Evolutionary conservation across 2,329 filamentous ascomycete genomes (phyloP), one percentile per base, ranked within the genome.

Genomic region (Stylonectria norvegica): DNA sequence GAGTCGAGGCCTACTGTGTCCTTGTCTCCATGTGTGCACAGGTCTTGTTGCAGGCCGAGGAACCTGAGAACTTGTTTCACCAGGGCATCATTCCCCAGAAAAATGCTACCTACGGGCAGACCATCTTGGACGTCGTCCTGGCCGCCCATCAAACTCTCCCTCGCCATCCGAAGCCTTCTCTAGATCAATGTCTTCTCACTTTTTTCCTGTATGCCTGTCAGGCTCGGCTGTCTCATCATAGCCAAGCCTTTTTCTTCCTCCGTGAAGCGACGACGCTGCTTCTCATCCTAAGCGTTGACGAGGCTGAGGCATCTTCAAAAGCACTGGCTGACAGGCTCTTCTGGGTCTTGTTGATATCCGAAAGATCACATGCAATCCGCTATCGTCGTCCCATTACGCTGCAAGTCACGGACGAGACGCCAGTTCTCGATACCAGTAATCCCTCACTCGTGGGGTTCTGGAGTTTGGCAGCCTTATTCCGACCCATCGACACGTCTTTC

Each of bases 181-280:
- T 71, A 8, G 62, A 70, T 28, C 59, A 62, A 22, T 65, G 67
- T 10, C 56, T 71, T 5, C 52, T 69, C 9, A 60, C 62, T 2
- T 71, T 71, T 47, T 70, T 71, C 35, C 58, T 71, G 14, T 71
- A 71, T 36, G 66, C 69, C 4, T 70, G 67, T 30, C 67, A 71
- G 33, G 64, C 66, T 2, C 56, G 61, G 9, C 50, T 70, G 5
- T 66, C 63, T 4, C 67, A 69, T 36, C 69, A 71, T 43, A 67
- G 63, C 34, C 67, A 67, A 23, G 66, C 69, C 0, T 71, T 70
- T 15, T 48, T 67, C 14, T 70, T 66, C 30, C 56, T 72, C 0
- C 60, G 69, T n/a, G 67, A 72, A 41, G 63, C 68, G 1, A 68
- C 66, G 2, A 70, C 68, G 0, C 45, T 69, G 0, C 62, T 66